phyloP scores from a whole-genome alignment of 2,329 filamentous ascomycete species.

The Beauveria sp. region DNA sequence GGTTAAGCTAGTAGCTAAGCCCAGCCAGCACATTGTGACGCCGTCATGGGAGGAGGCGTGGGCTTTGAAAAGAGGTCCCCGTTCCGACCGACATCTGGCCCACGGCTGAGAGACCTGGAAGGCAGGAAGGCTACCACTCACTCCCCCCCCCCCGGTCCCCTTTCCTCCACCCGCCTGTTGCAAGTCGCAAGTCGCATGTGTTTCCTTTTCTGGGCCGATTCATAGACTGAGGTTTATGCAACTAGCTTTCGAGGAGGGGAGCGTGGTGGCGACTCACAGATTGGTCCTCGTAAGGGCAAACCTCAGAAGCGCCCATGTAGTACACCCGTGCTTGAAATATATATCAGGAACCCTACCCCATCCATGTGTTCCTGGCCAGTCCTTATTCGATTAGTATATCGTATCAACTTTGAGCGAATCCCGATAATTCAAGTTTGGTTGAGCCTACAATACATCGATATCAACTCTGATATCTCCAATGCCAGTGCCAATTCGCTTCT shows the following conservation, averaged over 20 bases:
- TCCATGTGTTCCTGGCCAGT: neutral
- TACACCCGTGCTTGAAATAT: neutral
- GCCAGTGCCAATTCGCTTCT: neutral
- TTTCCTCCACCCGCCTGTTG: neutral
- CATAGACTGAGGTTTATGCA: neutral
- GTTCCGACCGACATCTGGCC: neutral
- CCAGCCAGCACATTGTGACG: neutral
- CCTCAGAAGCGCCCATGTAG: neutral
- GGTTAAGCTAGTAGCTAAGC: neutral
- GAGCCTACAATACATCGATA: neutral
- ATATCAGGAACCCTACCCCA: constrained; percentile 7
- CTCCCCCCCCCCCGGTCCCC: neutral
- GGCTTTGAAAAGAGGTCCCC: neutral
- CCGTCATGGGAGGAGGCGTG: neutral
- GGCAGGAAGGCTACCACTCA: neutral
- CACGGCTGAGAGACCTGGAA: neutral
- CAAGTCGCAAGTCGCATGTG: neutral
- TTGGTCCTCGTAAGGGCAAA: neutral
- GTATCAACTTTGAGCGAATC: neutral
- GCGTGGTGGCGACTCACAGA: neutral
- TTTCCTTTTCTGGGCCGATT: neutral
- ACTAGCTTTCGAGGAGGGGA: neutral
- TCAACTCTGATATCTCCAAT: neutral
- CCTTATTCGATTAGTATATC: neutral
- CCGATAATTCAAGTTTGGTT: neutral